Evolutionary conservation across 78 protist genomes (phyloP), one percentile per base, ranked within the genome.

Genomic region (Dictyostelium firmibasis): DNA sequence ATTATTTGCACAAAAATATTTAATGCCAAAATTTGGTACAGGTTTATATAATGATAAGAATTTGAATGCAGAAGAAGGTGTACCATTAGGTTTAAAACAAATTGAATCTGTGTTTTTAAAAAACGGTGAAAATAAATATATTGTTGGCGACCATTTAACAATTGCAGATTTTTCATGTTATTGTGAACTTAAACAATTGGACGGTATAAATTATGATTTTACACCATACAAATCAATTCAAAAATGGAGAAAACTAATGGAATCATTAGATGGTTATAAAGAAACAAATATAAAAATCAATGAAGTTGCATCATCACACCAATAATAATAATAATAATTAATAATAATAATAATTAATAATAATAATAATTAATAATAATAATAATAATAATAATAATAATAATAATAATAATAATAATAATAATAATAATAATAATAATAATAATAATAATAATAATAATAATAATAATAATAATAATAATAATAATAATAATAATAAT

Each of bases 111-210:
- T 82, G 6, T 82, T 57, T 33, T 25, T 82, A 29, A 38, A 43
- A 25, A 33, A 33, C 60, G 75, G 70, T 35, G 23, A 29, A 20
- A 47, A 81, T 16, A 47, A 81, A 25, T 81, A 16, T 47, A 50
- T 81, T 14, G 33, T 25, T 29, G 69, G 85, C 11, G 20, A 31
- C 7, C n/a, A 7, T 47, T 9, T n/a, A 6, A 82, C 86, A 4
- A 57, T 82, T 35, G 86, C 86, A 3, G 86, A 82, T 82, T 60
- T 82, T 7, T 57, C 77, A 29, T 57, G 75, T 20, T 82, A n/a
- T 35, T 57, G 76, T 60, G 86, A 82, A 82, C 23, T 82, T n/a
- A 60, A 57, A 35, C 86, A 82, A 82, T 57, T 82, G 31, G 36
- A 57, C 5, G 50, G 27, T 13, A 77, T 43, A 0, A 13, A 35